phyloP scores from a whole-genome alignment of 306 rosid species.

The Ormosia semicastrata region DNA sequence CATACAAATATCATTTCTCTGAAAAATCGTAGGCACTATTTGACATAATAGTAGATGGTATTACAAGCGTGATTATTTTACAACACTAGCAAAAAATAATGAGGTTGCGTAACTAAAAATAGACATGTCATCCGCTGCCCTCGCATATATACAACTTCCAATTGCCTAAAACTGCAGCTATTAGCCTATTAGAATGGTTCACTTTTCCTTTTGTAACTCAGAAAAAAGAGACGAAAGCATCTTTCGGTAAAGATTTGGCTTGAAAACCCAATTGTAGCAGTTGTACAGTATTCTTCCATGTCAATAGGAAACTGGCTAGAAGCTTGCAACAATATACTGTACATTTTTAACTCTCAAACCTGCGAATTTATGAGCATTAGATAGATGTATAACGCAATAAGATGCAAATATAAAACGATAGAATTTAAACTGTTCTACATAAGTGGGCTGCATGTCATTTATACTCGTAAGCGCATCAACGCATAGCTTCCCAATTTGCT shows the following conservation, averaged over 20 bases:
- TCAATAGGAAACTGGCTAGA: constrained; percentile 24
- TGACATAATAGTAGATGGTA: neutral
- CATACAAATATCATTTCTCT: neutral
- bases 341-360: constrained; percentile 49
- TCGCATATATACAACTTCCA: constrained; percentile 30
- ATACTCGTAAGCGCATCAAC: neutral
- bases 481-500: neutral
- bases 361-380: constrained; percentile 27
- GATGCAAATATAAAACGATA: neutral
- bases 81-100: constrained; percentile 11
- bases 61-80: constrained; percentile 4
- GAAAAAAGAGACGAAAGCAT: neutral
- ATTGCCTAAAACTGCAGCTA: constrained; percentile 20
- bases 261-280: constrained; percentile 17
- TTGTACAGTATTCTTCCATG: constrained; percentile 9
- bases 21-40: neutral
- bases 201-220: neutral
- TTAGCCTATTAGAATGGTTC: constrained; percentile 17
- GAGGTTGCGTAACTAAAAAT: constrained; percentile 4
- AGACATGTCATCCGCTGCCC: constrained; percentile 2
- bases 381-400: neutral
- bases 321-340: constrained; percentile 30
- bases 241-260: neutral
- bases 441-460: constrained; percentile 9
- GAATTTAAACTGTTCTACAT: neutral